Evolutionary conservation across 805 yeast species (phyloP).

Genomic region (Debaryomyces prosopidis): DNA sequence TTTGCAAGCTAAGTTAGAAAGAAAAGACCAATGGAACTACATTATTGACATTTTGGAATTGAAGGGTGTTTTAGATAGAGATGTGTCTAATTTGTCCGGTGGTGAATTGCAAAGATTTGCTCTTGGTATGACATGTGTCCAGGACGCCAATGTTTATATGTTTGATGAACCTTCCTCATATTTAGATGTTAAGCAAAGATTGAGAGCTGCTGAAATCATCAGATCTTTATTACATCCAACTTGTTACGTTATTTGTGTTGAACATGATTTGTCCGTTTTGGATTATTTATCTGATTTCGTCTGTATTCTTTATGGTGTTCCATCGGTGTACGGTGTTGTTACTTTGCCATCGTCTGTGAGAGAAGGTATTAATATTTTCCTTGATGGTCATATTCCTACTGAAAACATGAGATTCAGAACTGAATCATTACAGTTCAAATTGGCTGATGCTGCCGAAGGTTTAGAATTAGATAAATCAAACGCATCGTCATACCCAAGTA

Average conservation of each 20-base stretch:
- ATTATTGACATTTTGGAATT: conserved; percentile 75
- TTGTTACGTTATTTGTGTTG: conserved; percentile 91
- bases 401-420: conserved; percentile 97
- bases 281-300: conserved; percentile 96
- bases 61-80: conserved; percentile 76
- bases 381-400: conserved; percentile 96
- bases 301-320: conserved; percentile 96
- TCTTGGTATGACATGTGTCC: conserved; percentile 95
- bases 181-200: conserved; percentile 97
- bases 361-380: conserved; percentile 97
- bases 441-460: conserved; percentile 85
- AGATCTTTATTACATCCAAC: conserved; percentile 79
- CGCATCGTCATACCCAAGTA: conserved; percentile 72
- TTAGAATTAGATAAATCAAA: conserved; percentile 75
- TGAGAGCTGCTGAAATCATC: conserved; percentile 93
- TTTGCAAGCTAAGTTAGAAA: conserved; percentile 73
- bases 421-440: conserved; percentile 90
- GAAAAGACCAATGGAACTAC: conserved; percentile 63
- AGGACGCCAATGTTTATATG: conserved; percentile 94
- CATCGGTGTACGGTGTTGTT: conserved; percentile 98
- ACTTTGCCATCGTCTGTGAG: conserved; percentile 95
- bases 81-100: conserved; percentile 88
- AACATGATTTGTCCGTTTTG: conserved; percentile 96
- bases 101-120: conserved; percentile 99
- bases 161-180: conserved; percentile 99